A percentile compares a stretch with the other conserved stretches of the same genome.
Evolutionary conservation across 345 rosid genomes (phyloP).

Genomic region (Xanthoceras sorbifolium): DNA sequence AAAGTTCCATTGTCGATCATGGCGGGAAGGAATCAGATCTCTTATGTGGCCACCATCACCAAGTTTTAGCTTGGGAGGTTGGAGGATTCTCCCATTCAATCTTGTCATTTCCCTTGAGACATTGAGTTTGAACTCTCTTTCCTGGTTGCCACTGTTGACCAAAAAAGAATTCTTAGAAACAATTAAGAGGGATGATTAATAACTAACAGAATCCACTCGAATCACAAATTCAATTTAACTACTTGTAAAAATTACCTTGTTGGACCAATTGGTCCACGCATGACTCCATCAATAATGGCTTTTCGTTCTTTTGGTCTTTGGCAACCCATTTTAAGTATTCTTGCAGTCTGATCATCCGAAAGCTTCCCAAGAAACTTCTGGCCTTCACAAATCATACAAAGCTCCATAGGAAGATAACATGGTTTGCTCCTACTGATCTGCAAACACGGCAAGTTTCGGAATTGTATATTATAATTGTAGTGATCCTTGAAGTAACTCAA

Average conservation of each 20-base stretch:
- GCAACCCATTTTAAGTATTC: slow-evolving; percentile 92
- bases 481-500: slow-evolving; percentile 87
- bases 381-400: slow-evolving; percentile 95
- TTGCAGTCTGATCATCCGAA: slow-evolving; percentile 91
- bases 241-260: slow-evolving; percentile 58
- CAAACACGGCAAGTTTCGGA: slow-evolving; percentile 81
- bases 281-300: slow-evolving; percentile 70
- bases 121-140: slow-evolving; percentile 71
- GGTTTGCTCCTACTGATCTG: slow-evolving; percentile 91
- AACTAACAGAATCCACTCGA: too few relatives aligned
- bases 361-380: slow-evolving; percentile 98
- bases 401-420: slow-evolving; percentile 97
- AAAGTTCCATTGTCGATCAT: slow-evolving; percentile 80
- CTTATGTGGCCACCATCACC: slow-evolving; percentile 63
- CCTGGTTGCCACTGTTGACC: slow-evolving; percentile 65
- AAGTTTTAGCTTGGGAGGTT: slow-evolving; percentile 93
- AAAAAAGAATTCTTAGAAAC: slow-evolving; percentile 21
- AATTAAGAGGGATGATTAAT: background rate
- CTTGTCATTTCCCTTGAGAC: slow-evolving; percentile 83
- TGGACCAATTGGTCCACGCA: slow-evolving; percentile 84
- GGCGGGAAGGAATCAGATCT: slow-evolving; percentile 64
- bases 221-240: background rate
- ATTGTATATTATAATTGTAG: slow-evolving; percentile 72
- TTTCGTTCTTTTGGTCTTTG: slow-evolving; percentile 86
- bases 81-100: slow-evolving; percentile 80